Evolutionary conservation across 176 grass and related monocot genomes (phyloP).

Genomic region (Microstegium vimineum): DNA sequence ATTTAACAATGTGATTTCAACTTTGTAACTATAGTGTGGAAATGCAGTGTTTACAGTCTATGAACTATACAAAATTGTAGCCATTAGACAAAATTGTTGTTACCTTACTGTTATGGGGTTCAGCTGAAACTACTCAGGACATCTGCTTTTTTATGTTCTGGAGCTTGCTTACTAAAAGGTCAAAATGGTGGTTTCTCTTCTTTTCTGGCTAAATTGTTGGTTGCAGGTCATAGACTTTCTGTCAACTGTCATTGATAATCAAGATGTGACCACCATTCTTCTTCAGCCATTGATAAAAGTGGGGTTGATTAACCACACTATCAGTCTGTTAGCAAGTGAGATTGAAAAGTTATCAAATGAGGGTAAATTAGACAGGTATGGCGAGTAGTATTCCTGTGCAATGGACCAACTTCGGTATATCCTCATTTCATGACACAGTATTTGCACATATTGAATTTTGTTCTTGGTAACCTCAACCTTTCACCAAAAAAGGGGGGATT

Average conservation of each 20-base stretch:
- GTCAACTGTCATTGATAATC: slow-evolving; percentile 62
- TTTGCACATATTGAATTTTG: slow-evolving; percentile 11
- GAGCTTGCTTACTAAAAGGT: neutral
- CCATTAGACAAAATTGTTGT: neutral
- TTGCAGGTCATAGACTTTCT: slow-evolving; percentile 78
- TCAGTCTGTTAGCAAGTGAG: slow-evolving; percentile 72
- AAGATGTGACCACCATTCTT: slow-evolving; percentile 54
- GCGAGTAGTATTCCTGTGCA: slow-evolving; percentile 4
- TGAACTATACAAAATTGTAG: neutral
- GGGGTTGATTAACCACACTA: slow-evolving; percentile 47
- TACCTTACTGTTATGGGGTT: neutral
- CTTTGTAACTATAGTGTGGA: neutral
- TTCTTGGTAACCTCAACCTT: neutral
- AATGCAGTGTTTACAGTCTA: slow-evolving; percentile 1
- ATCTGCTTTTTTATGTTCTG: neutral
- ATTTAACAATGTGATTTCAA: neutral
- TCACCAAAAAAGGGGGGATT: neutral
- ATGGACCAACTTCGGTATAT: slow-evolving; percentile 9
- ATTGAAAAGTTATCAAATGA: slow-evolving; percentile 57
- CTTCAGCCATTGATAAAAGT: slow-evolving; percentile 77
- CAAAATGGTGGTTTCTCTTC: neutral
- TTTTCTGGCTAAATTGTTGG: slow-evolving; percentile 14
- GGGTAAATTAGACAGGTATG: slow-evolving; percentile 67
- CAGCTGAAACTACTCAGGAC: slow-evolving; percentile 11
- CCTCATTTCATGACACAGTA: slow-evolving; percentile 11